Conservation (phyloP, 2,329 filamentous ascomycete species). For the Fusarium sp. region DNA sequence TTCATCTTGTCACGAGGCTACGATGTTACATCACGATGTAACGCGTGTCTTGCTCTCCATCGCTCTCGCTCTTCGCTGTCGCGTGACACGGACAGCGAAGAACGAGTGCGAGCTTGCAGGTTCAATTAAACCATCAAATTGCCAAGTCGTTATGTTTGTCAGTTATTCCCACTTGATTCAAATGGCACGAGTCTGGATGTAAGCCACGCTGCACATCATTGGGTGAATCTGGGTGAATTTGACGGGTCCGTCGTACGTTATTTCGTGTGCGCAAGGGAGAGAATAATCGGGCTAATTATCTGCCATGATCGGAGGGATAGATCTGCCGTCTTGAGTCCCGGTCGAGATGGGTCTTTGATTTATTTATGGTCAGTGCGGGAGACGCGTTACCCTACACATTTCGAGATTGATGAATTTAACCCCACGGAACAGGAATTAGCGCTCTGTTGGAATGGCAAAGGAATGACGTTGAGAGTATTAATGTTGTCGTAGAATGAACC, state of each 20-base stretch:
- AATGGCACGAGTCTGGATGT: background rate
- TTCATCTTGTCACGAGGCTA: background rate
- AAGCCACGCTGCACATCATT: background rate
- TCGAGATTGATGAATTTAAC: background rate
- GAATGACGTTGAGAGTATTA: rapidly evolving
- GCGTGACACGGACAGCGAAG: background rate
- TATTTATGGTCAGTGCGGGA: background rate
- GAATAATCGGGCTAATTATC: background rate
- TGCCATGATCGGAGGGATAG: background rate
- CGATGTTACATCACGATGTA: background rate
- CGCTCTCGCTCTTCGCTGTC: background rate
- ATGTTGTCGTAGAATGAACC: rapidly evolving
- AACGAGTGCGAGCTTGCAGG: background rate
- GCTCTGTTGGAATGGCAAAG: rapidly evolving
- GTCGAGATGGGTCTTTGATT: background rate
- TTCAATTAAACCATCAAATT: background rate
- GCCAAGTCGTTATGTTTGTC: background rate
- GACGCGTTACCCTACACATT: background rate
- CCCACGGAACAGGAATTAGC: rapidly evolving
- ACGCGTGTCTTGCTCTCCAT: background rate
- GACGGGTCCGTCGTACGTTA: background rate
- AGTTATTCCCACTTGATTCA: background rate
- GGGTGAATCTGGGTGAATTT: background rate
- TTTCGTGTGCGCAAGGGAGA: background rate
- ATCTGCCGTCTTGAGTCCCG: background rate